A percentile compares a stretch with the other conserved stretches of the same genome.
These are phyloP conservation scores for Vigna trinervia DNA, from an alignment of 306 rosid genomes.

Conservation along the genomic window DNA sequence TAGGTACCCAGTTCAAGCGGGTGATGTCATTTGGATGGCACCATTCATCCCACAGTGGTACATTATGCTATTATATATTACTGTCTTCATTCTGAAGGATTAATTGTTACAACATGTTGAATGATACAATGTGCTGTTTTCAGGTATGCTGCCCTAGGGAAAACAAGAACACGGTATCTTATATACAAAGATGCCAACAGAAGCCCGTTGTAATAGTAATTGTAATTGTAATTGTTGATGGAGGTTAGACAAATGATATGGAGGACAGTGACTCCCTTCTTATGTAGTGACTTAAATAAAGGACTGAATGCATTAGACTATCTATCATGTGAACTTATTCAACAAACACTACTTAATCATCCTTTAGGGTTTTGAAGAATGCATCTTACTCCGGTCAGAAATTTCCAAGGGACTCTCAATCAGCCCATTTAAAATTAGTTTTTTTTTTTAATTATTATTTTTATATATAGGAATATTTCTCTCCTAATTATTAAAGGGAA, in stretches of 20 bases:
- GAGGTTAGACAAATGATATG: conserved; percentile 29
- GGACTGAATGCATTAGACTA: conserved; percentile 11
- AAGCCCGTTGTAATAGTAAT: conserved; percentile 59
- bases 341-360: neutral
- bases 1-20: conserved; percentile 95
- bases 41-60: conserved; percentile 98
- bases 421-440: too few species aligned
- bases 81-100: neutral
- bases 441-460: too few species aligned
- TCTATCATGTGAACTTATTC: neutral
- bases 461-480: too few species aligned
- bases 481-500: too few species aligned
- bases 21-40: conserved; percentile 99
- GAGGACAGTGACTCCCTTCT: conserved; percentile 26
- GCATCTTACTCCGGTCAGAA: neutral
- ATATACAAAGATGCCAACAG: conserved; percentile 91
- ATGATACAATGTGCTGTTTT: conserved; percentile 29
- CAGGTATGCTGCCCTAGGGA: conserved; percentile 98
- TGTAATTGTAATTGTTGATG: conserved; percentile 39
- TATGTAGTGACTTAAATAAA: conserved; percentile 32
- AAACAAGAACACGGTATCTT: conserved; percentile 79
- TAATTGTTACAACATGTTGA: conserved; percentile 24
- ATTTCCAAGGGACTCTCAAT: too few species aligned
- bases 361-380: neutral
- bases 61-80: neutral